Evolutionary conservation across 2,329 filamentous ascomycete genomes (phyloP).

Genomic region (Xylaria digitata): DNA sequence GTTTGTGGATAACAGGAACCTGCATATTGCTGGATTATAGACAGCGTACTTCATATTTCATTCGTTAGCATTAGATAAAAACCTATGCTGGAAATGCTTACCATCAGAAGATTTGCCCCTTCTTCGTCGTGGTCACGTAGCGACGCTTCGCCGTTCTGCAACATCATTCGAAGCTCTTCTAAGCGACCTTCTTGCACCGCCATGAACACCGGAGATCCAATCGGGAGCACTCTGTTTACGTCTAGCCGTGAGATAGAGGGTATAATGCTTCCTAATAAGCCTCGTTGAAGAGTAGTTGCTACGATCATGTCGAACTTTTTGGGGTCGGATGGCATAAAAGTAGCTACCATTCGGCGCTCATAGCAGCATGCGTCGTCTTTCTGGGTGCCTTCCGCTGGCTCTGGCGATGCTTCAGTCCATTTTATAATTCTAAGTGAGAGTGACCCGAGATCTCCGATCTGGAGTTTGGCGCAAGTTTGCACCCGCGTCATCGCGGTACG

Average conservation of each 20-base stretch:
- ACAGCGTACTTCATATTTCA: background rate
- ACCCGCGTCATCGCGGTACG: background rate
- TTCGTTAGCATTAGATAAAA: background rate
- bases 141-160: conserved; percentile 6
- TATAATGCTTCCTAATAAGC: background rate
- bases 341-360: background rate
- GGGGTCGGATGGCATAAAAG: background rate
- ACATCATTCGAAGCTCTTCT: background rate
- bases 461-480: background rate
- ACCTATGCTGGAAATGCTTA: background rate
- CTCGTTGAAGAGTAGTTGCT: background rate
- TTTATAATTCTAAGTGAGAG: background rate
- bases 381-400: background rate
- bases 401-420: too few relatives aligned
- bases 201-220: background rate
- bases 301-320: conserved; percentile 4
- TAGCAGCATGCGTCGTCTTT: background rate
- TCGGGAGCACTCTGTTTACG: conserved; percentile 1
- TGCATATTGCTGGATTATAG: background rate
- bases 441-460: background rate
- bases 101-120: conserved; percentile 8
- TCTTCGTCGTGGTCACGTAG: conserved; percentile 10
- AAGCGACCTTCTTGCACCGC: background rate
- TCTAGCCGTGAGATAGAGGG: background rate
- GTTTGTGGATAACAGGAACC: background rate